Evolutionary conservation across 441 rosid genomes (phyloP), one percentile per base, ranked within the genome.

Genomic region (Geranium incanum): DNA sequence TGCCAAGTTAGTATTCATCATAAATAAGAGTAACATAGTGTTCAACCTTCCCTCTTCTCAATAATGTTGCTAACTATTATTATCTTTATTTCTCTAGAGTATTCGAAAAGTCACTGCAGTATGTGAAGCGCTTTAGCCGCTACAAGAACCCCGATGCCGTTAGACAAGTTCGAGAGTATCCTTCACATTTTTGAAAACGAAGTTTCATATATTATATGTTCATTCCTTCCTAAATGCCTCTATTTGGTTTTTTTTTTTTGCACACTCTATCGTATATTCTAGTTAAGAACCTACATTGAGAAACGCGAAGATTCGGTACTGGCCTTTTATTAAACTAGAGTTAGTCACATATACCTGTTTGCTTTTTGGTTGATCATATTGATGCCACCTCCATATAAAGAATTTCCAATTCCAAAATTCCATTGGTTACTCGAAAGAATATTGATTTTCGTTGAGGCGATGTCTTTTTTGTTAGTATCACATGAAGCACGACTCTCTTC

Each of bases 121-220:
- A 93, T 80, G 97, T 93, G 73, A 93, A 91, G 77, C 95, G 96
- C 68, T 93, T 93, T 73, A 93, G 97, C 86, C 95, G 97, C 15
- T 93, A 93, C 73, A 93, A 91, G 73, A 91, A 91, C 75, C 96
- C 98, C 1, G 98, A 93, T 80, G 98, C 96, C 78, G 96, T 93
- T 74, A 78, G 93, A 84, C 96, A 93, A 93, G 96, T 89, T 73
- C 80, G 97, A 86, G 97, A 91, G 96, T 88, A 93, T 93, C 98
- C 95, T 83, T 37, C 16, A 67, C 67, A 41, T 55, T 78, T 69
- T 2, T 48, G 9, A n/a, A 19, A 41, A 45, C 48, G 37, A 23
- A 63, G 5, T 23, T 65, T 6, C 62, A 16, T 4, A 55, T 55
- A 16, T 55, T 16, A 15, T 16, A 4, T 55, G 62, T 55, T 55